Base-by-base conservation (phyloP, 2,329 filamentous ascomycete genomes). In the Penicillium sp. region DNA sequence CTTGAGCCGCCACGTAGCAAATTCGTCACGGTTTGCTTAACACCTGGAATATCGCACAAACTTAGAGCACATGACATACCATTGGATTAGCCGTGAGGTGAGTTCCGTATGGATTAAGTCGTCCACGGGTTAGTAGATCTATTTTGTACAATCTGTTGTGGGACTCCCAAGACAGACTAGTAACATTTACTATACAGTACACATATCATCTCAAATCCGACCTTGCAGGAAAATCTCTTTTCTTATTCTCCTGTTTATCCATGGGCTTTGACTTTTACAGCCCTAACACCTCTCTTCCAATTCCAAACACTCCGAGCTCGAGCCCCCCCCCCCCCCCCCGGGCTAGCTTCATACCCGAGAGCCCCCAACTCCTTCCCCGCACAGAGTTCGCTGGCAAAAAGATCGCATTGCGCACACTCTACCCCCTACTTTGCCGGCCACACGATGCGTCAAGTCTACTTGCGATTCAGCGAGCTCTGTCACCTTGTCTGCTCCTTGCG, bases 371-470 rank as follows among this genome's bases (percentile, higher is more conserved):
- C 19, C 26, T 56, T 56, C 54, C 41, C 55, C 53, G 46, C 50
- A 38, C 38, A 61, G 59, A 56, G 53, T 61, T 60, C 52, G 57
- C 59, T 64, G 61, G 59, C 59, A 48, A 61, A 63, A 55, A 49
- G 50, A 52, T 62, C 55, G 54, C 51, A 42, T 26, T 31, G 26
- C 45, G 45, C 19, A 19, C 19, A 25, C 26, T 54, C 17, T 46
- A 35, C 44, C 49, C 58, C 63, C 62, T 58, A 57, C 63, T 63
- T 63, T 60, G 56, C 49, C 47, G 65, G 62, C 62, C 69, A 64
- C 71, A 73, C 67, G 45, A 75, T 75, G 72, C 68, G 68, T 67
- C 63, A 60, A 57, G 61, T 64, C 58, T 67, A 50, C 36, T 43
- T 55, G 53, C 30, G 57, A 60, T 26, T 19, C 16, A 50, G 47